Evolutionary conservation across 805 yeast species (phyloP).

Genomic region (Tetrapisispora namnaoensis): DNA sequence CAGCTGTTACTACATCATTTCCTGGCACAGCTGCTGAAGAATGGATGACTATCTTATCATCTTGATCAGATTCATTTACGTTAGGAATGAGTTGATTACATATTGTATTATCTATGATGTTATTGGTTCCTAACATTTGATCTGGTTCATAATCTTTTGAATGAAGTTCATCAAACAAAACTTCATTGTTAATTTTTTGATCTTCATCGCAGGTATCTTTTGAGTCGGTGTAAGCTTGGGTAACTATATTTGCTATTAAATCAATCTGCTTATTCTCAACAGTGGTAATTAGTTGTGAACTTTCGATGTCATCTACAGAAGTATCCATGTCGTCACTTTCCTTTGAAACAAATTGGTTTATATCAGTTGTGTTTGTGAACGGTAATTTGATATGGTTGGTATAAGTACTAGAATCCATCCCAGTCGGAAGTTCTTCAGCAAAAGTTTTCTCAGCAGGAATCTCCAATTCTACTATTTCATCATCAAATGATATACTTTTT

Average conservation of each 20-base stretch:
- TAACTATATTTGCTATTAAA: background rate
- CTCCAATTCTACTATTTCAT: background rate
- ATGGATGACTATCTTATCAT: too few relatives aligned
- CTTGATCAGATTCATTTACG: background rate
- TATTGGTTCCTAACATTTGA: background rate
- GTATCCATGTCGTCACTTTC: background rate
- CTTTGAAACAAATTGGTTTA: background rate
- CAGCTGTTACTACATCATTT: background rate
- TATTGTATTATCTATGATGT: too few relatives aligned
- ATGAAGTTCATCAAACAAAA: background rate
- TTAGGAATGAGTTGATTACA: too few relatives aligned
- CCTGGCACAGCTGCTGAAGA: too few relatives aligned
- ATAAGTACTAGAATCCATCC: background rate
- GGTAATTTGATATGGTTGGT: background rate
- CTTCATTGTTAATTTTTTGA: background rate
- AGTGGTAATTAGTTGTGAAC: background rate
- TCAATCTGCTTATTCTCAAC: background rate
- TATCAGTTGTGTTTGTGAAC: background rate
- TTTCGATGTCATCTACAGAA: background rate
- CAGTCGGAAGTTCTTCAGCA: background rate
- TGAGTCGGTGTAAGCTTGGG: background rate
- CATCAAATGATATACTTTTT: constrained; percentile 2
- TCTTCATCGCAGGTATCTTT: background rate
- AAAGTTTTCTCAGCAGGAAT: background rate
- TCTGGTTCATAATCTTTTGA: background rate